phyloP scores from a whole-genome alignment of 2,329 filamentous ascomycete species.

The Nemania bipapillata region DNA sequence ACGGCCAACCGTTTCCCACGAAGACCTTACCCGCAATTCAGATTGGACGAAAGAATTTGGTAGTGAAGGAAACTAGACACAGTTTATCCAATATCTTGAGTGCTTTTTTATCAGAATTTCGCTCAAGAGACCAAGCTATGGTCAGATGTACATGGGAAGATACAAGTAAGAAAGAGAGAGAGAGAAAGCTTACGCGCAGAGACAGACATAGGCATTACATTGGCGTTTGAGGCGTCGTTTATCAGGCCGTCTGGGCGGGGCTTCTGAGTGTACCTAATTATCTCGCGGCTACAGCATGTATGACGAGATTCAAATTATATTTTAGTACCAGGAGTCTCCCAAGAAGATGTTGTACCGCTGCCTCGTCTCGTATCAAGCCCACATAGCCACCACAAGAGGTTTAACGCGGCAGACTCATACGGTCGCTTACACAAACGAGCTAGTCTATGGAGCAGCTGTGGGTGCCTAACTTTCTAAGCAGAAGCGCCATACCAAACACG shows the following conservation, averaged over 20 bases:
- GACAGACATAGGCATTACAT: slow-evolving; percentile 41
- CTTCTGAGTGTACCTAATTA: slow-evolving; percentile 9
- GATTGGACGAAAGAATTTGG: slow-evolving; percentile 98
- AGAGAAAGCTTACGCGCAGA: background rate
- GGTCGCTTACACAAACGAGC: background rate
- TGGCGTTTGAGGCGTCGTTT: slow-evolving; percentile 45
- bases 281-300: slow-evolving; percentile 3
- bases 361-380: background rate
- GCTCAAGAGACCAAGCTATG: slow-evolving; percentile 4
- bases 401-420: too few species aligned
- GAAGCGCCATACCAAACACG: too few species aligned
- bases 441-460: background rate
- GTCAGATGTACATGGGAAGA: slow-evolving; percentile 4
- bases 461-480: background rate
- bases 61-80: slow-evolving; percentile 74
- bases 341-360: background rate
- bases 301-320: slow-evolving; percentile 20
- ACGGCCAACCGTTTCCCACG: slow-evolving; percentile 87
- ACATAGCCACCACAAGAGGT: background rate
- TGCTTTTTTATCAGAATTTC: background rate
- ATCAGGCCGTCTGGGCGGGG: slow-evolving; percentile 3
- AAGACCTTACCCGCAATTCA: slow-evolving; percentile 83
- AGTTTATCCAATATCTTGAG: slow-evolving; percentile 1
- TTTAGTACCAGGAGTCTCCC: background rate
- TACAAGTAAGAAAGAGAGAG: background rate